Evolutionary conservation across 768 basidiomycete genomes (phyloP).

Genomic region (Gloeopeniophorella convolvens): DNA sequence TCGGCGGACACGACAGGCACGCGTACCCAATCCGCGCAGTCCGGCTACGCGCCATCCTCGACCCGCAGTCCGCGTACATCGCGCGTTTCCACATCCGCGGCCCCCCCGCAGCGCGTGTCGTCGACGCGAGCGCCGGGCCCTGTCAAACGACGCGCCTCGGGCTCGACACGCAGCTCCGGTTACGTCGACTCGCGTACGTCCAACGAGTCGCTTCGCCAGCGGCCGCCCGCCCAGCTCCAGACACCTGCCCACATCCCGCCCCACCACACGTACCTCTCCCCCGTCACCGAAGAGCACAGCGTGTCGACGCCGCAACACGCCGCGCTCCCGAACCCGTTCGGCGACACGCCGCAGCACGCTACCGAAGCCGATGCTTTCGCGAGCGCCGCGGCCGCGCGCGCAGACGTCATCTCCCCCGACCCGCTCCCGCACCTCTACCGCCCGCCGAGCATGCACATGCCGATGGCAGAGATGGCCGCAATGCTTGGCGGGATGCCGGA

Average conservation of each 20-base stretch:
- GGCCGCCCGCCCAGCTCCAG: not conserved
- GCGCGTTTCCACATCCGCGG: not conserved
- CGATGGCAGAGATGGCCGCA: conserved; percentile 16
- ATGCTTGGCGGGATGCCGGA: conserved; percentile 9
- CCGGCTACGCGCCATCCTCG: conserved; percentile 3
- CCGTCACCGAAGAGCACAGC: conserved; percentile 15
- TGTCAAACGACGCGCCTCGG: conserved; percentile 11
- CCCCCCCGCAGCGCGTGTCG: conserved; percentile 1
- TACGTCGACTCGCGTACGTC: conserved; percentile 18
- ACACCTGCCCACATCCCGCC: not conserved
- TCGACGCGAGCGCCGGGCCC: conserved; percentile 3
- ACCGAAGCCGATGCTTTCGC: conserved; percentile 16
- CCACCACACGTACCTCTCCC: conserved; percentile 11
- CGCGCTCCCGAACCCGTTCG: conserved; percentile 13
- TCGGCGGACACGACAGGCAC: conserved; percentile 29
- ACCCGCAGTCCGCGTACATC: conserved; percentile 3
- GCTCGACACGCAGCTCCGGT: conserved; percentile 18
- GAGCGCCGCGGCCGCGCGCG: conserved; percentile 6
- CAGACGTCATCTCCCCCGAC: conserved; percentile 34
- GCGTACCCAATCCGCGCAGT: conserved; percentile 18
- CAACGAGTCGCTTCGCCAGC: conserved; percentile 10
- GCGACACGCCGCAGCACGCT: conserved; percentile 23
- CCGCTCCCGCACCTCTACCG: conserved; percentile 44
- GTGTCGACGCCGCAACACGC: not conserved
- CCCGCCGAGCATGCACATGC: conserved; percentile 23